Base-by-base conservation (phyloP, 1,284 basidiomycete species). In the Somion occarium region DNA sequence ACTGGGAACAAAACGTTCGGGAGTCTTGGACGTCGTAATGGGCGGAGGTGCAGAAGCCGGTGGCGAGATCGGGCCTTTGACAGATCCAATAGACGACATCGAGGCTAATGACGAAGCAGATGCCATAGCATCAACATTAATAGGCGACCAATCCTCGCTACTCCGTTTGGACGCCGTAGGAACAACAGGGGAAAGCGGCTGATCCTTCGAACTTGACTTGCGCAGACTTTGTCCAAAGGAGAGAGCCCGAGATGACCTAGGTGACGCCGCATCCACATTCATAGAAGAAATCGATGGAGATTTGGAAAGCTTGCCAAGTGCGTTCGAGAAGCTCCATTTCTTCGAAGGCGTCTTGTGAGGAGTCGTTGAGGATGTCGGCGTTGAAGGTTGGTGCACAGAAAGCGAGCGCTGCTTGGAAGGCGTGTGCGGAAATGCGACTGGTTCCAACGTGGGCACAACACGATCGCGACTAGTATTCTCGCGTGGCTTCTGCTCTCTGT, bases 241-340 rank as follows among this genome's bases (percentile, higher is more conserved):
- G 49, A 82, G 75, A 22, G 79, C 71, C 47, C 82, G 79, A n/a
- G 85, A 82, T 50, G 74, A 69, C 67, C 79, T 73, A 41, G 60
- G 57, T 34, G 59, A 62, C 2, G 67, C 62, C 2, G 63, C 56
- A 23, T 79, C 76, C 7, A 7, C 15, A 58, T 67, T 73, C 64
- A 72, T 69, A 3, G 80, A 78, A 24, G 80, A 72, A n/a, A 74
- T 73, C n/a, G 83, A 82, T 41, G 85, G 79, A 23, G 83, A 83
- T 54, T 76, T 77, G 19, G 83, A 78, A 46, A 91, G 70, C 59
- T 93, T 79, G 59, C 88, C 93, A n/a, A 97, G 73, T 4, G 91
- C 91, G 53, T 82, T 89, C 4, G 91, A 91, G 69, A 98, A 92
- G 61, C 93, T 96, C 94, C 94, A 98, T 70, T 97, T 98, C 75